Conservation (phyloP, 805 yeast genomes). For the Ogataea philodendri region DNA sequence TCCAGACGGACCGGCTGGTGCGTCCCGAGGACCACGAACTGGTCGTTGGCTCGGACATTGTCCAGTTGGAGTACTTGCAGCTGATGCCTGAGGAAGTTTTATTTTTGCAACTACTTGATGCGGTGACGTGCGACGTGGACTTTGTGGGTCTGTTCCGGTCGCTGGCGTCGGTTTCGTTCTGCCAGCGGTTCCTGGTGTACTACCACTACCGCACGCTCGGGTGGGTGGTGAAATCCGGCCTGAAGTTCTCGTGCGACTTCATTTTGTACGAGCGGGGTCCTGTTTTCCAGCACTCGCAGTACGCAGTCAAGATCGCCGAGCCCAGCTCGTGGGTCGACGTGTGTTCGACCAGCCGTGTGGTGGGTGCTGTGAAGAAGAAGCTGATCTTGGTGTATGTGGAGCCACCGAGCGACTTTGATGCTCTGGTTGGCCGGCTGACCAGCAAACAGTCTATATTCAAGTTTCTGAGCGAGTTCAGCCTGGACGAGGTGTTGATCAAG, state of each 20-base stretch:
- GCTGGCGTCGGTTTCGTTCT: conserved; percentile 1
- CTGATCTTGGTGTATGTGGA: conserved; percentile 64
- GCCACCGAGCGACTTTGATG: conserved; percentile 1
- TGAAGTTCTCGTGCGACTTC: conserved; percentile 88
- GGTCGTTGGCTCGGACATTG: conserved; percentile 26
- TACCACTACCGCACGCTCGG: conserved; percentile 86
- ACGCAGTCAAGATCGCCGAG: conserved; percentile 45
- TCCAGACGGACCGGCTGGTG: conserved; percentile 14
- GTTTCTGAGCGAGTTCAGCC: conserved; percentile 1
- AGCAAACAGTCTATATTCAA: not conserved
- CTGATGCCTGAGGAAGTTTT: conserved; percentile 74
- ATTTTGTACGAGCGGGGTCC: conserved; percentile 88
- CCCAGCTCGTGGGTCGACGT: conserved; percentile 51
- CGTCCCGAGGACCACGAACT: conserved; percentile 40
- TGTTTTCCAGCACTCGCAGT: conserved; percentile 93
- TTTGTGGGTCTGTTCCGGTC: conserved; percentile 1
- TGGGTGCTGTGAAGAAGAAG: conserved; percentile 82
- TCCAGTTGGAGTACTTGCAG: conserved; percentile 52
- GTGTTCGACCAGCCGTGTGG: conserved; percentile 72
- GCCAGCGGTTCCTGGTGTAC: conserved; percentile 61
- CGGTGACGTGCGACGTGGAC: conserved; percentile 31
- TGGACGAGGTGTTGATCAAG: conserved; percentile 66
- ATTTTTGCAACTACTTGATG: conserved; percentile 49
- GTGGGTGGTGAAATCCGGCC: conserved; percentile 92
- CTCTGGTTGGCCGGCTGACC: not conserved